A percentile compares a stretch with the other conserved stretches of the same genome.
Conservation (phyloP, 2,329 filamentous ascomycete species). For the Fusarium ambrosium region DNA sequence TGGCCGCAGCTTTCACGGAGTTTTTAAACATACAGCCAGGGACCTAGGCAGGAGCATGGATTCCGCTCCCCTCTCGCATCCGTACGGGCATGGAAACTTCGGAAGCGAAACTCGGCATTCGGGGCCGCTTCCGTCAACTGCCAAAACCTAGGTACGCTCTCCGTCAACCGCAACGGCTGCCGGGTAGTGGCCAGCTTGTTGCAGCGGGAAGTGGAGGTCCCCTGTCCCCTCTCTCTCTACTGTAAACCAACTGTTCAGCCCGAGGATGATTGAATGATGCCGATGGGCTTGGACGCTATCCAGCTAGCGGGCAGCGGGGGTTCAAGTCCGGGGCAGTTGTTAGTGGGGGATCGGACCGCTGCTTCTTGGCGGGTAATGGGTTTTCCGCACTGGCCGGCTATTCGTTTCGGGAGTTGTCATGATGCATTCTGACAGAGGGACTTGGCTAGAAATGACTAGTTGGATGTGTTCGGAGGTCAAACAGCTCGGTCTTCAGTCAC, state of each 20-base stretch:
- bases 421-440: constrained; percentile 21
- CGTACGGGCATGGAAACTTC: constrained; percentile 19
- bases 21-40: neutral
- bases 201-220: constrained; percentile 20
- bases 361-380: constrained; percentile 44
- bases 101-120: constrained; percentile 47
- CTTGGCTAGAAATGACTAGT: constrained; percentile 1
- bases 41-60: neutral
- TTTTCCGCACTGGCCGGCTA: constrained; percentile 45
- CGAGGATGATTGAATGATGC: constrained; percentile 30
- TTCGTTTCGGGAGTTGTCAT: constrained; percentile 47
- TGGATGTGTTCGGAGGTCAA: constrained; percentile 7
- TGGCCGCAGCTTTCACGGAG: constrained; percentile 30
- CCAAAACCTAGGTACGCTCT: neutral
- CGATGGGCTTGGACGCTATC: neutral
- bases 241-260: constrained; percentile 1
- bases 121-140: constrained; percentile 8
- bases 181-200: constrained; percentile 14
- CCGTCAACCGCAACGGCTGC: constrained; percentile 22
- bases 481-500: constrained; percentile 36
- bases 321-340: constrained; percentile 38
- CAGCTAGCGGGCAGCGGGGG: constrained; percentile 38
- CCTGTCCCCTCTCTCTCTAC: neutral
- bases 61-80: constrained; percentile 16
- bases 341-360: constrained; percentile 13